Conservation (phyloP, 345 rosid genomes). For the Clausena lansium region DNA sequence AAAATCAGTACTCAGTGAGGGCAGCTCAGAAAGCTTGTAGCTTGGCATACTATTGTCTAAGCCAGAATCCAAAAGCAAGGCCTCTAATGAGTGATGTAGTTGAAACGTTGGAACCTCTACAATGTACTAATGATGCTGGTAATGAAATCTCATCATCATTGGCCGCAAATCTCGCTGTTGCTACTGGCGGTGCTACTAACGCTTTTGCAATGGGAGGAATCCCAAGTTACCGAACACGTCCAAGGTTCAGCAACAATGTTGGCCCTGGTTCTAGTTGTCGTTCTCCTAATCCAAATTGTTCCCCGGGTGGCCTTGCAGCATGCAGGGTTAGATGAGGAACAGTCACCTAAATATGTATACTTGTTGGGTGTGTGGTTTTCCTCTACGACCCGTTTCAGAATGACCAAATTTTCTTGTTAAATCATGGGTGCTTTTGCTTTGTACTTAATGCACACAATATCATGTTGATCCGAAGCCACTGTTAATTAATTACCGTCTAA, state of each 20-base stretch:
- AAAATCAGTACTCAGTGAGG: conserved; percentile 80
- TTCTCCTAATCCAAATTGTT: conserved; percentile 72
- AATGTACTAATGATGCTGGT: conserved; percentile 47
- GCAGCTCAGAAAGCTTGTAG: conserved; percentile 98
- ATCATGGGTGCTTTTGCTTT: conserved; percentile 38
- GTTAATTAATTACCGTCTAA: conserved; percentile 31
- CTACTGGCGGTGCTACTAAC: conserved; percentile 30
- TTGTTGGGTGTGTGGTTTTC: conserved; percentile 38
- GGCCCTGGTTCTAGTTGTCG: conserved; percentile 81
- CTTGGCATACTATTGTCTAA: conserved; percentile 88
- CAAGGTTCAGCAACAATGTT: conserved; percentile 59
- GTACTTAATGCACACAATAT: conserved; percentile 30
- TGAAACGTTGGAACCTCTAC: conserved; percentile 89
- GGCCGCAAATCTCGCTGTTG: conserved; percentile 31
- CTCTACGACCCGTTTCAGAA: conserved; percentile 21
- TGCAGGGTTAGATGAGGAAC: conserved; percentile 78
- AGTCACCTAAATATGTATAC: conserved; percentile 35
- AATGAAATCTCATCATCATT: conserved; percentile 44
- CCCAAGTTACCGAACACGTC: conserved; percentile 57
- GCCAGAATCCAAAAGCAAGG: conserved; percentile 97
- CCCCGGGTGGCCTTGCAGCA: conserved; percentile 73
- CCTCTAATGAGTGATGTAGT: conserved; percentile 97
- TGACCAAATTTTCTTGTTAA: conserved; percentile 40
- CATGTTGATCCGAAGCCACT: conserved; percentile 19
- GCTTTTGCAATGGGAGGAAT: conserved; percentile 75